Conservation (phyloP, 2,329 filamentous ascomycete genomes). For the Fusarium sp. region DNA sequence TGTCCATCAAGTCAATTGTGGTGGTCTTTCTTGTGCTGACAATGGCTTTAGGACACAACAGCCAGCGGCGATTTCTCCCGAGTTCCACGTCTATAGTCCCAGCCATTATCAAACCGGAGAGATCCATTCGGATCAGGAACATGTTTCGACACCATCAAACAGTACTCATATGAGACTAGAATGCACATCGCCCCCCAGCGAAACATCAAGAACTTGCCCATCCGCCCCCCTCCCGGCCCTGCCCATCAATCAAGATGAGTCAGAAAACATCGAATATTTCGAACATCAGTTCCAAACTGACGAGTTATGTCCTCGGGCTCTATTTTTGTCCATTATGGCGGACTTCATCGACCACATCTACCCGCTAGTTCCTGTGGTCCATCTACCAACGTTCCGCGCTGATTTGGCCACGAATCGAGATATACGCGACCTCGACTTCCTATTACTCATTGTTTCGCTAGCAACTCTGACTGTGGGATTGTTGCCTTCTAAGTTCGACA, state of each 20-base stretch:
- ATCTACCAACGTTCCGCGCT: neutral
- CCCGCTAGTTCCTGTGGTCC: neutral
- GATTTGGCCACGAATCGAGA: neutral
- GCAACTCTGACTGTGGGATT: neutral
- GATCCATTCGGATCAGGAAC: no score
- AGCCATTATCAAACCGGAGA: no score
- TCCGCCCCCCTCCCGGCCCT: accelerated
- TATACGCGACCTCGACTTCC: neutral
- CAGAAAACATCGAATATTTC: neutral
- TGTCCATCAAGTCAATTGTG: no score
- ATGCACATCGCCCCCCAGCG: neutral
- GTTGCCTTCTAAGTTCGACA: neutral
- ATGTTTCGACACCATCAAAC: neutral
- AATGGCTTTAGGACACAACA: neutral
- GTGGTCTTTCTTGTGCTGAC: neutral
- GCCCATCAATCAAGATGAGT: neutral
- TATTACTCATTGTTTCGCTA: neutral
- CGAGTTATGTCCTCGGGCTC: neutral
- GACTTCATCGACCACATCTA: slow-evolving; percentile 2
- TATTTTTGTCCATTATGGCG: neutral
- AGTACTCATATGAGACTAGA: neutral
- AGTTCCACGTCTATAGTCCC: slow-evolving; percentile 10
- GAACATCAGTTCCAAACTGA: neutral
- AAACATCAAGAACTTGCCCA: neutral
- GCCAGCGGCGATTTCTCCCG: neutral